A percentile compares a stretch with the other conserved stretches of the same genome.
Evolutionary conservation across 129 eudicot genomes (phyloP).

Genomic region (Solidago caesia): DNA sequence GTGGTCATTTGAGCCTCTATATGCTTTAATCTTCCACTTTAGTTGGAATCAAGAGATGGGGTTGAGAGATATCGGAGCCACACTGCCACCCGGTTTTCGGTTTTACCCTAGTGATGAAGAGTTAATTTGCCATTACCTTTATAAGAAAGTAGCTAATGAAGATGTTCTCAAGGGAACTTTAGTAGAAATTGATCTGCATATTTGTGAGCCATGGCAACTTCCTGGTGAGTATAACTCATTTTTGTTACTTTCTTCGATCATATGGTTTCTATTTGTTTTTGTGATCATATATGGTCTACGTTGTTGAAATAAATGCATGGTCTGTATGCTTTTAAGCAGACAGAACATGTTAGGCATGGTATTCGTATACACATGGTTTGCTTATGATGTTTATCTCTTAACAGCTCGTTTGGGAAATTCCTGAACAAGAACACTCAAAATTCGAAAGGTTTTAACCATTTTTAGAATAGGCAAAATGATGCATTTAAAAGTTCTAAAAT

Average conservation of each 20-base stretch:
- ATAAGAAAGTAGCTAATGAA: constrained; percentile 71
- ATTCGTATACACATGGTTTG: constrained; percentile 17
- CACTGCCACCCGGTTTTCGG: constrained; percentile 92
- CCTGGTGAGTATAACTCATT: constrained; percentile 62
- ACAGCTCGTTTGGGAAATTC: neutral
- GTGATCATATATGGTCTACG: constrained; percentile 9
- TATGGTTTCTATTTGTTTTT: constrained; percentile 8
- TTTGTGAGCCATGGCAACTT: constrained; percentile 99
- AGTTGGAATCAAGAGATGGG: constrained; percentile 44
- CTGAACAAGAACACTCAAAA: neutral
- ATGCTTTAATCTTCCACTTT: constrained; percentile 2
- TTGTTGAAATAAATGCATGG: constrained; percentile 25
- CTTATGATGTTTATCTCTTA: constrained; percentile 14
- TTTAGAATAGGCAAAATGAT: neutral
- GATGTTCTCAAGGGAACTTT: constrained; percentile 63
- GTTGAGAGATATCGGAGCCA: constrained; percentile 81
- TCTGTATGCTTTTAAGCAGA: constrained; percentile 25
- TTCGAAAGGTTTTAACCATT: neutral
- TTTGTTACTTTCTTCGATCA: neutral
- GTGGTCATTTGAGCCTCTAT: neutral
- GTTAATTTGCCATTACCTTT: constrained; percentile 83
- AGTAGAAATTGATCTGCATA: constrained; percentile 88
- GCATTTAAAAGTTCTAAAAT: constrained; percentile 2
- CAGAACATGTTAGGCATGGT: constrained; percentile 32
- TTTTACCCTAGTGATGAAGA: constrained; percentile 95